These are phyloP conservation scores for Athelia psychrophila DNA, from an alignment of 1,284 basidiomycete genomes.

Conservation along the genomic window DNA sequence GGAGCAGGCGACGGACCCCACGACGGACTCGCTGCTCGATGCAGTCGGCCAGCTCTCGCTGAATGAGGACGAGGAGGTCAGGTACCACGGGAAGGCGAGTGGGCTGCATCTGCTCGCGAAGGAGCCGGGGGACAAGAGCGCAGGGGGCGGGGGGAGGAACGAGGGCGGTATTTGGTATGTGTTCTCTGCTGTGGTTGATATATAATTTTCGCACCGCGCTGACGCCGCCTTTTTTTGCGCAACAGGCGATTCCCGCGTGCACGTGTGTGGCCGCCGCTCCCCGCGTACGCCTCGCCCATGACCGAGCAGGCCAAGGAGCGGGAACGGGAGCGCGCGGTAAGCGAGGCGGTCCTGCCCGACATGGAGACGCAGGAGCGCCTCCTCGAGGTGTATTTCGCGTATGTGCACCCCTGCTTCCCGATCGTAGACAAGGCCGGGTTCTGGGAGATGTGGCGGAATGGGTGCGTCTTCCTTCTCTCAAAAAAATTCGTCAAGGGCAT, in stretches of 20 bases:
- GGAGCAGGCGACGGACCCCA: no score
- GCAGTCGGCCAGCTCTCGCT: slow-evolving; percentile 82
- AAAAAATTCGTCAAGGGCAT: no score
- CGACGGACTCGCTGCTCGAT: no score
- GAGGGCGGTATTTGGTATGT: slow-evolving; percentile 77
- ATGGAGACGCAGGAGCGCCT: slow-evolving; percentile 61
- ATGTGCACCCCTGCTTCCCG: slow-evolving; percentile 75
- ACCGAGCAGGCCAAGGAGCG: slow-evolving; percentile 5
- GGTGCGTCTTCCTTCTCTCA: slow-evolving; percentile 27
- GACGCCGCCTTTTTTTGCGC: neutral
- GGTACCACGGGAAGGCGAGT: slow-evolving; percentile 78
- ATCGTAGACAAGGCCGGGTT: slow-evolving; percentile 72
- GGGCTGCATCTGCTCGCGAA: slow-evolving; percentile 74
- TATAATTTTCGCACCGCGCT: neutral
- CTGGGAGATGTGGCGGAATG: slow-evolving; percentile 52
- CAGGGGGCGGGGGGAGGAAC: slow-evolving; percentile 40
- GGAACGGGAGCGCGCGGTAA: slow-evolving; percentile 31
- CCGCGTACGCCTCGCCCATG: slow-evolving; percentile 23
- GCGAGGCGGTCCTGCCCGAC: slow-evolving; percentile 53
- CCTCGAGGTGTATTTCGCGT: slow-evolving; percentile 72
- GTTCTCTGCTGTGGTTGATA: slow-evolving; percentile 6
- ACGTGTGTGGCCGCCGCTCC: slow-evolving; percentile 77
- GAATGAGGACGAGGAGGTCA: slow-evolving; percentile 79
- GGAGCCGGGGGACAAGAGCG: slow-evolving; percentile 49
- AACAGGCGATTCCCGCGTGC: slow-evolving; percentile 77